Conservation (phyloP, 257 asterid species). For the Gentiana macrophylla region DNA sequence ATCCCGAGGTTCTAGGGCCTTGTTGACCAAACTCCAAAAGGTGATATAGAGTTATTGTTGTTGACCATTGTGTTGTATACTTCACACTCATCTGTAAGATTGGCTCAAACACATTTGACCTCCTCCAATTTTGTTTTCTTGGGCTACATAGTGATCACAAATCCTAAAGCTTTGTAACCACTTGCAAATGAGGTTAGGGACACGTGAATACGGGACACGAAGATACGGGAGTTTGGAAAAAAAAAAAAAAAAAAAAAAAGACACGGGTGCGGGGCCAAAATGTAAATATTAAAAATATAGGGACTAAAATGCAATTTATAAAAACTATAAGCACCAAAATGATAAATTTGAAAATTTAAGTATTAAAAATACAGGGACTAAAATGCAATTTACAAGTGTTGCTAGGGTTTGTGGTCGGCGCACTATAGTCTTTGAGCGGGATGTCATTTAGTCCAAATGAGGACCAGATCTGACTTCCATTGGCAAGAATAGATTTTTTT, state of each 20-base stretch:
- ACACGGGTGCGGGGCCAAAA: too few species aligned
- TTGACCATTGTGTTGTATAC: slow-evolving; percentile 27
- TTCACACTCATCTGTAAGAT: slow-evolving; percentile 65
- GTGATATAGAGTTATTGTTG: slow-evolving; percentile 26
- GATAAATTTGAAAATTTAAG: too few species aligned
- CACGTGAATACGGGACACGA: too few species aligned
- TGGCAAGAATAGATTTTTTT: too few species aligned
- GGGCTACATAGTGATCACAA: slow-evolving; percentile 48
- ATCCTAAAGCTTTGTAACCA: slow-evolving; percentile 74
- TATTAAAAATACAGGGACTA: too few species aligned
- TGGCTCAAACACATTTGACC: slow-evolving; percentile 64
- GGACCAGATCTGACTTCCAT: too few species aligned
- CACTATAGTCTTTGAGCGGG: slow-evolving; percentile 27
- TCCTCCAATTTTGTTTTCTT: slow-evolving; percentile 49
- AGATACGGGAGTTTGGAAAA: too few species aligned
- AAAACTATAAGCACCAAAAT: too few species aligned
- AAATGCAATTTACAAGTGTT: slow-evolving; percentile 14
- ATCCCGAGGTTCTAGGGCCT: slow-evolving; percentile 67
- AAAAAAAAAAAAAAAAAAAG: too few species aligned
- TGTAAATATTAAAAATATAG: too few species aligned
- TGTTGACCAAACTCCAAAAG: slow-evolving; percentile 43
- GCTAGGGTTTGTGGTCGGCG: slow-evolving; percentile 46
- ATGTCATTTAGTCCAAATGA: too few species aligned
- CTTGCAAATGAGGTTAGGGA: slow-evolving; percentile 2
- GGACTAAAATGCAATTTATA: too few species aligned